Base-by-base conservation (phyloP, 2,329 filamentous ascomycete species). In the Leptodontidium sp. region DNA sequence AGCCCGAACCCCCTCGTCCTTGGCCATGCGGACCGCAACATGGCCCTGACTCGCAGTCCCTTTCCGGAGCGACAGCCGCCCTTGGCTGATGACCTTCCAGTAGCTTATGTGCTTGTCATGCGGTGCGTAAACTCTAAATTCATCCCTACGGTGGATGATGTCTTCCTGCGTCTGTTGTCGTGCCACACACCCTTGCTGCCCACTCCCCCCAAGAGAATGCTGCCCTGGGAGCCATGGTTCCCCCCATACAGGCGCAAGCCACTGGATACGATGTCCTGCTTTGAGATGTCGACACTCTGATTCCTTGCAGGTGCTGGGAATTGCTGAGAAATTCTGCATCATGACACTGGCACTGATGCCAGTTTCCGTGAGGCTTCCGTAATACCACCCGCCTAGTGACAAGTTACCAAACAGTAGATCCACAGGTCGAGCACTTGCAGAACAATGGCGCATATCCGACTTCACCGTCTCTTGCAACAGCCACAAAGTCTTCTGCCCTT, bases 121-220 rank as follows among this genome's bases (percentile, higher is more conserved):
- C 58, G 35, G 50, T 67, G 58, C 40, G 50, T 35, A 63, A 67
- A 67, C 49, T 63, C 58, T 63, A 63, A 63, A 47, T 63, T n/a
- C 55, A 35, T 15, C 38, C 38, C 11, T 49, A 50, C 26, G 40
- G 50, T 50, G 40, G 40, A 62, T 50, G 40, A 62, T 49, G 17
- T 49, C 59, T 32, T 47, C 21, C 43, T 62, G 59, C 59, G 15
- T 62, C 32, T 24, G 26, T 12, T 50, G 12, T 62, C 59, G 9
- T 62, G 59, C 24, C 29, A 50, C 21, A 26, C 38, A 43, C 57
- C 57, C 57, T 21, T 2, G 57, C 21, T 7, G 14, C 12, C 11
- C 9, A 4, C 24, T 29, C 26, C 38, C 45, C 26, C 38, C 21
- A 5, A 11, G 8, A 50, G n/a, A n/a, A 21, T 26, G n/a, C 9